These are phyloP conservation scores for Cladophialophora chaetospira DNA, from an alignment of 2,329 filamentous ascomycete species.

Conservation along the genomic window DNA sequence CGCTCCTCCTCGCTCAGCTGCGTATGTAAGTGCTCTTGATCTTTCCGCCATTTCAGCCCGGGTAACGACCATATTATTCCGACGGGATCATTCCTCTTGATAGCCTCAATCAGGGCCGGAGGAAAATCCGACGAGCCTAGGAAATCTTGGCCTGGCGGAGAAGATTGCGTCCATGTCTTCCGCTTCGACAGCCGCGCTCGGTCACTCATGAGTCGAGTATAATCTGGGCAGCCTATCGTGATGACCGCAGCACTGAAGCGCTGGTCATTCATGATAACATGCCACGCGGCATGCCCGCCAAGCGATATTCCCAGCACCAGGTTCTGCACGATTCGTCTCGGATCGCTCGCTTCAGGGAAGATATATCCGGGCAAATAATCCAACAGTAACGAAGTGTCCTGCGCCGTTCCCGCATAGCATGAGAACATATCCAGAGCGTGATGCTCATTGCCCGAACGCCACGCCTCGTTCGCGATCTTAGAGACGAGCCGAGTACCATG, in stretches of 20 bases:
- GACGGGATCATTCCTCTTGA: conserved; percentile 72
- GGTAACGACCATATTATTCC: conserved; percentile 58
- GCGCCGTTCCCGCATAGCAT: conserved; percentile 61
- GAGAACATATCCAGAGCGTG: conserved; percentile 94
- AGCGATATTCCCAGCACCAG: conserved; percentile 80
- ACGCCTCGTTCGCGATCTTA: conserved; percentile 70
- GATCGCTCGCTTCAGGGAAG: conserved; percentile 53
- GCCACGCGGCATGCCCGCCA: conserved; percentile 87
- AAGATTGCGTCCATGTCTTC: conserved; percentile 58
- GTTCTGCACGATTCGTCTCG: conserved; percentile 58
- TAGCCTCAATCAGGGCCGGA: conserved; percentile 61
- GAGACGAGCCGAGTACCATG: conserved; percentile 76
- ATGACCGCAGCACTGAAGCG: conserved; percentile 76
- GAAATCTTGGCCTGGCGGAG: conserved; percentile 63
- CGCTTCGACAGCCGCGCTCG: conserved; percentile 73
- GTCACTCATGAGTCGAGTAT: conserved; percentile 74
- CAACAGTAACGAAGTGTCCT: conserved; percentile 75
- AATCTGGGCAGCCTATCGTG: conserved; percentile 89
- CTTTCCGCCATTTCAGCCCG: conserved; percentile 33
- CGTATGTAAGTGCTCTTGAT: conserved; percentile 37
- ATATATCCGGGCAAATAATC: conserved; percentile 77
- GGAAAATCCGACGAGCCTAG: conserved; percentile 80
- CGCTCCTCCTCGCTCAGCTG: conserved; percentile 48
- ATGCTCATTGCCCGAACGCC: conserved; percentile 73
- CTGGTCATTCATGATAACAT: conserved; percentile 74